Base-by-base conservation (phyloP, 257 asterid species). In the Voacanga thouarsii region DNA sequence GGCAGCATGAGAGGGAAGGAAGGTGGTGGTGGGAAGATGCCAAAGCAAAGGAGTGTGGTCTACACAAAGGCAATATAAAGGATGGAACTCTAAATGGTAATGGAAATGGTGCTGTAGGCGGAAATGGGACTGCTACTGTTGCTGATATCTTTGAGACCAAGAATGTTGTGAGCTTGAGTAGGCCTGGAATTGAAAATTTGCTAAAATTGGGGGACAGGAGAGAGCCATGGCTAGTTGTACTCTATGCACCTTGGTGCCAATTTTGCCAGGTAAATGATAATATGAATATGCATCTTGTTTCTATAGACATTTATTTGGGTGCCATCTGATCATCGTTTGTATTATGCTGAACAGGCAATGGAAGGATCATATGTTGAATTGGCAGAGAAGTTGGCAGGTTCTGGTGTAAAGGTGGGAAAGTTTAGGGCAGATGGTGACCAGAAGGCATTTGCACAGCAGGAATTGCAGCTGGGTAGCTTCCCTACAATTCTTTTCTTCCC, bases 1-100 rank as follows among this genome's bases (percentile, higher is more conserved):
- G 98, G 37, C 96, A 94, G 66, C 98, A 94, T 28, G 98, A 94
- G 90, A 83, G 98, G 3, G 98, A 93, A 81, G 97, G 98, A 47
- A 82, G 98, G 83, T 93, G 98, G 97, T 93, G 98, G 97, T 93
- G 98, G 97, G 97, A 93, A 75, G 98, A 92, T 79, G 96, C 98
- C 63, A 89, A 87, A 87, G 98, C 98, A 2, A 94, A 94, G 82
- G 97, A 94, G 82, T 94, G 98, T 16, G 98, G 97, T 1, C 86
- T 94, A 15, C 98, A 94, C 86, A 94, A 89, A 82, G 97, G 98
- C 60, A 94, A 94, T 56, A 81, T 94, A 19, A 92, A 90, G 83
- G 94, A 93, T 44, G 94, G 75, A 33, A 81, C 61, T 45, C 49
- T 83, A 60, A 91, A 87, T 45, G 89, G 89, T 1, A 80, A 75